Evolutionary conservation across 2,329 filamentous ascomycete species (phyloP).

Genomic region (Madurella mycetomatis): DNA sequence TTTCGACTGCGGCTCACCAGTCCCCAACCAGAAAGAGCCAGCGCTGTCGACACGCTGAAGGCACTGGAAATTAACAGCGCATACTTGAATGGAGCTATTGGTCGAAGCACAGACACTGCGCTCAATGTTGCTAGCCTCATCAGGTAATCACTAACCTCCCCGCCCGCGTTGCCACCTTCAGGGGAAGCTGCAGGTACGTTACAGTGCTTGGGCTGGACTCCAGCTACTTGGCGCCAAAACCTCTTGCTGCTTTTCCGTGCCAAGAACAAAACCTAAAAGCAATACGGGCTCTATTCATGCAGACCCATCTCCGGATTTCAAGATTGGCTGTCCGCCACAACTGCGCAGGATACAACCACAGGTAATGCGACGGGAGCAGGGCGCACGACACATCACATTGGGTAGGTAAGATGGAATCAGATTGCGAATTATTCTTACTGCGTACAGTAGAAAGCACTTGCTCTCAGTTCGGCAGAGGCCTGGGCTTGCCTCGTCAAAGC

Average conservation of each 20-base stretch:
- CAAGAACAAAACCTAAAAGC: constrained; percentile 2
- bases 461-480: too few relatives aligned
- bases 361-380: too few relatives aligned
- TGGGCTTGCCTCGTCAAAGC: too few relatives aligned
- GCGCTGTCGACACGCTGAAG: constrained; percentile 13
- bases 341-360: too few relatives aligned
- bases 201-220: not conserved
- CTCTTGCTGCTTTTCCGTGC: constrained; percentile 7
- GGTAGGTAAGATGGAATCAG: too few relatives aligned
- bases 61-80: constrained; percentile 11
- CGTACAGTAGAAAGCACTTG: too few relatives aligned
- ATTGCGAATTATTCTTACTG: too few relatives aligned
- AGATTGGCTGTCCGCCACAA: too few relatives aligned
- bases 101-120: not conserved
- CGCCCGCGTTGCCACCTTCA: not conserved
- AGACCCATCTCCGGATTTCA: too few relatives aligned
- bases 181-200: constrained; percentile 4
- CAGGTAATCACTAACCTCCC: not conserved
- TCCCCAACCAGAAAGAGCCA: constrained; percentile 5
- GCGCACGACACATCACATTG: too few relatives aligned
- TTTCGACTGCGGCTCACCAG: not conserved
- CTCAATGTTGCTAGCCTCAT: constrained; percentile 2
- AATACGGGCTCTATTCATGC: not conserved
- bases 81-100: not conserved
- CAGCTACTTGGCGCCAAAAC: not conserved